These are phyloP conservation scores for Aspergillus candidus DNA, from an alignment of 2,329 filamentous ascomycete species.

Conservation along the genomic window DNA sequence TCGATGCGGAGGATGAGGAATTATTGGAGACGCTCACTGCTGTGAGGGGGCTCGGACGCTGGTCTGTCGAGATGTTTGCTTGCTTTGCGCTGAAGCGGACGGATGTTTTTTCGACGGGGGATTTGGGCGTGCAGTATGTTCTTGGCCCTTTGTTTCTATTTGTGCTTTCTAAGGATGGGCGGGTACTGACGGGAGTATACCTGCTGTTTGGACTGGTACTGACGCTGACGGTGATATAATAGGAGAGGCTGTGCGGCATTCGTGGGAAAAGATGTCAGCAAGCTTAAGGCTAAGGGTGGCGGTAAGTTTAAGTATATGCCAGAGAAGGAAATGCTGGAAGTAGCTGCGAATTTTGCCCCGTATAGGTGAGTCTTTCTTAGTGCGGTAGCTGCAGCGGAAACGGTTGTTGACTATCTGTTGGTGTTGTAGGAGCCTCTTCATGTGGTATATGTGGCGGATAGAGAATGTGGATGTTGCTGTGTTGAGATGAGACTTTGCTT, in stretches of 20 bases:
- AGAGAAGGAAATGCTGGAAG: conserved; percentile 83
- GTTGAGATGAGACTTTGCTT: conserved; percentile 22
- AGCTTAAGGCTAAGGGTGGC: conserved; percentile 69
- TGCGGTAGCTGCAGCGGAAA: neutral
- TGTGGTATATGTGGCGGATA: conserved; percentile 98
- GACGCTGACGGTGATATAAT: conserved; percentile 10
- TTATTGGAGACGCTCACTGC: conserved; percentile 75
- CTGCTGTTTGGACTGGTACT: neutral
- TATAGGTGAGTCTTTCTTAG: conserved; percentile 55
- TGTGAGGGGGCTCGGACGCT: conserved; percentile 77
- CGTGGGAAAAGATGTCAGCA: conserved; percentile 72
- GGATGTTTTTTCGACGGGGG: conserved; percentile 88
- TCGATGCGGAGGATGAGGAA: conserved; percentile 76
- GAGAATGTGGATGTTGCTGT: conserved; percentile 67
- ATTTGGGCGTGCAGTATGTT: conserved; percentile 78
- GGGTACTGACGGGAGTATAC: no score
- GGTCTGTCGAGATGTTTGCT: conserved; percentile 98
- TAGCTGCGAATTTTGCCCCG: conserved; percentile 72
- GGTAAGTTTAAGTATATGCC: conserved; percentile 98
- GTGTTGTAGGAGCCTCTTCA: conserved; percentile 68
- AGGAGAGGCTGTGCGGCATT: conserved; percentile 84
- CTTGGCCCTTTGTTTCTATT: neutral
- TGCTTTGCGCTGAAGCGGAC: conserved; percentile 90
- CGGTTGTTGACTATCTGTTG: conserved; percentile 12
- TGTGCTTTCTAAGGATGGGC: no score